phyloP scores from a whole-genome alignment of 148 eudicot genomes.

The Persicaria maculosa region DNA sequence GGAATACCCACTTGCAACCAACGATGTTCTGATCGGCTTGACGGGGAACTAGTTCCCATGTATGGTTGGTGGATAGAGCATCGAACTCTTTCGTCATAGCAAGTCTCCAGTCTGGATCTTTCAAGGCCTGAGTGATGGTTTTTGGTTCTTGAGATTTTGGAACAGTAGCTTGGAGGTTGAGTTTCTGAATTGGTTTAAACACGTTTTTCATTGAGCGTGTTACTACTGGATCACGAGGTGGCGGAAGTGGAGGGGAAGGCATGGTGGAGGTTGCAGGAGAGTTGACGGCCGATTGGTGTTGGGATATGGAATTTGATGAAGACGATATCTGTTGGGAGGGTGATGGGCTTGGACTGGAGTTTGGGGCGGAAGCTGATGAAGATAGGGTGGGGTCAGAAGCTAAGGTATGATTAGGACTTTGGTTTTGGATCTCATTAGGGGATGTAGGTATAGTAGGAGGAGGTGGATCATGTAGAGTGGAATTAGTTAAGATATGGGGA shows the following conservation, averaged over 20 bases:
- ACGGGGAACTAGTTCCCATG: constrained; percentile 4
- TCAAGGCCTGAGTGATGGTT: background rate
- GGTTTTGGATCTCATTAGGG: too few relatives aligned
- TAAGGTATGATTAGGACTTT: too few relatives aligned
- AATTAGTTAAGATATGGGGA: background rate
- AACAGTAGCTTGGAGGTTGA: background rate
- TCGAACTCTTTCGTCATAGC: background rate
- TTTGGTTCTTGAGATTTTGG: background rate
- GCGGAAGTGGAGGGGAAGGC: background rate
- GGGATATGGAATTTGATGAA: too few relatives aligned
- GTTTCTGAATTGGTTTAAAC: background rate
- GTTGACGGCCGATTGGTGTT: background rate
- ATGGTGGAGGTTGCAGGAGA: background rate
- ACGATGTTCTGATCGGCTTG: background rate
- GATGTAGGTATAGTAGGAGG: too few relatives aligned
- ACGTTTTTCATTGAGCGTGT: background rate
- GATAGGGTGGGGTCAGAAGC: too few relatives aligned
- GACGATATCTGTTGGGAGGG: too few relatives aligned
- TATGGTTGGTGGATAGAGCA: background rate
- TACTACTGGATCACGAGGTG: background rate
- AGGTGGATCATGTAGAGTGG: too few relatives aligned
- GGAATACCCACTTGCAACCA: constrained; percentile 15
- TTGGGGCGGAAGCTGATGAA: too few relatives aligned
- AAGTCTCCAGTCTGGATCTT: background rate
- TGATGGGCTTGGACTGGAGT: too few relatives aligned